phyloP scores from a whole-genome alignment of 495 filamentous ascomycete genomes.

The Copromyces sp. region DNA sequence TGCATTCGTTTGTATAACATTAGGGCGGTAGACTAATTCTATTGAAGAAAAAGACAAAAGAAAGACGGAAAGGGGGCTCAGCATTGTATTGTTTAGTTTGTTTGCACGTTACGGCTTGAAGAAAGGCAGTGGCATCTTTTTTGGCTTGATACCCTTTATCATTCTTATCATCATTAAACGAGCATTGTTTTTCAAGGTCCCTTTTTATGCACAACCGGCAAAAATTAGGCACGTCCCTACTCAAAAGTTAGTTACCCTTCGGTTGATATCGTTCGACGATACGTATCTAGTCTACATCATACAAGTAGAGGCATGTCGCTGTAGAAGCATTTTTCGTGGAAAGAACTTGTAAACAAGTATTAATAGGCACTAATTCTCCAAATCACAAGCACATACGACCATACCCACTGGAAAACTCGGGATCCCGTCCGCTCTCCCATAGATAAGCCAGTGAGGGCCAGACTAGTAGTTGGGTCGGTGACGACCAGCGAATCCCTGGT shows the following conservation, averaged over 20 bases:
- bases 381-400: constrained; percentile 27
- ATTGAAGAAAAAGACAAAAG: background rate
- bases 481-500: constrained; percentile 26
- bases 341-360: background rate
- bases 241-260: too few species aligned
- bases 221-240: background rate
- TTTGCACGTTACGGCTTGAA: background rate
- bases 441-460: constrained; percentile 24
- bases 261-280: background rate
- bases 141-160: background rate
- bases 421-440: constrained; percentile 44
- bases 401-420: constrained; percentile 34
- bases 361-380: background rate
- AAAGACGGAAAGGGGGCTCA: background rate
- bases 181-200: background rate
- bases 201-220: background rate
- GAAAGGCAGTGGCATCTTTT: background rate
- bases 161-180: background rate
- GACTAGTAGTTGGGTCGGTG: constrained; percentile 42
- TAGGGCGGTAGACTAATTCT: too few species aligned
- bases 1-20: background rate
- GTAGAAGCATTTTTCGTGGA: too few species aligned
- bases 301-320: too few species aligned
- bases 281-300: too few species aligned
- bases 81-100: background rate